A percentile compares a stretch with the other conserved stretches of the same genome.
These are phyloP conservation scores for Plectosphaerella plurivora DNA, from an alignment of 2,329 filamentous ascomycete species.

Conservation along the genomic window DNA sequence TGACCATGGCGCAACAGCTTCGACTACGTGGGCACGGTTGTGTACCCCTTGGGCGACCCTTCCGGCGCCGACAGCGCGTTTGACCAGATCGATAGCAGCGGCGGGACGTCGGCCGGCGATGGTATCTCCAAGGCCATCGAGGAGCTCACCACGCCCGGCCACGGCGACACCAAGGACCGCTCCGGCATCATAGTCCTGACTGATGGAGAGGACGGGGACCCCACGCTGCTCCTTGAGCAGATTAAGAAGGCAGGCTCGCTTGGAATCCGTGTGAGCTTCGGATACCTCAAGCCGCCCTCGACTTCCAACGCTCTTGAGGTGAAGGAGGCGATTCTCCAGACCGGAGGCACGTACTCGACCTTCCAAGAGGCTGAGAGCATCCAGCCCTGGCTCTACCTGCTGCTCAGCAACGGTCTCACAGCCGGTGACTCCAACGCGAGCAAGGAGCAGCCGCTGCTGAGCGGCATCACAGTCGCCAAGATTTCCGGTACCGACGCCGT, in stretches of 20 bases:
- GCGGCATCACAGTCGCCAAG: slow-evolving; percentile 11
- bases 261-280: slow-evolving; percentile 14
- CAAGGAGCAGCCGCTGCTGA: slow-evolving; percentile 7
- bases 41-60: slow-evolving; percentile 14
- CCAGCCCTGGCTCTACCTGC: slow-evolving; percentile 13
- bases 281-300: slow-evolving; percentile 11
- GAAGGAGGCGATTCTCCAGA: slow-evolving; percentile 6
- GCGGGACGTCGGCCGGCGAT: slow-evolving; percentile 11
- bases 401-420: slow-evolving; percentile 13
- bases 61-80: slow-evolving; percentile 7
- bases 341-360: slow-evolving; percentile 12
- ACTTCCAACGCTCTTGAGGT: slow-evolving; percentile 7
- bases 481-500: slow-evolving; percentile 5
- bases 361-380: slow-evolving; percentile 12
- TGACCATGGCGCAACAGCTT: slow-evolving; percentile 6
- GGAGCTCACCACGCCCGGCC: slow-evolving; percentile 7
- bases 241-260: slow-evolving; percentile 7
- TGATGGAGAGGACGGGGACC: slow-evolving; percentile 13
- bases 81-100: slow-evolving; percentile 12
- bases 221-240: slow-evolving; percentile 5
- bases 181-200: slow-evolving; percentile 14
- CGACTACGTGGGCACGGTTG: slow-evolving; percentile 8
- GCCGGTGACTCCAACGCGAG: slow-evolving; percentile 2
- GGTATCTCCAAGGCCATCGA: slow-evolving; percentile 12
- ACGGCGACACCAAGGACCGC: slow-evolving; percentile 7